Evolutionary conservation across 177 flowering plant genomes (phyloP).

Genomic region (Vitis hybrid): DNA sequence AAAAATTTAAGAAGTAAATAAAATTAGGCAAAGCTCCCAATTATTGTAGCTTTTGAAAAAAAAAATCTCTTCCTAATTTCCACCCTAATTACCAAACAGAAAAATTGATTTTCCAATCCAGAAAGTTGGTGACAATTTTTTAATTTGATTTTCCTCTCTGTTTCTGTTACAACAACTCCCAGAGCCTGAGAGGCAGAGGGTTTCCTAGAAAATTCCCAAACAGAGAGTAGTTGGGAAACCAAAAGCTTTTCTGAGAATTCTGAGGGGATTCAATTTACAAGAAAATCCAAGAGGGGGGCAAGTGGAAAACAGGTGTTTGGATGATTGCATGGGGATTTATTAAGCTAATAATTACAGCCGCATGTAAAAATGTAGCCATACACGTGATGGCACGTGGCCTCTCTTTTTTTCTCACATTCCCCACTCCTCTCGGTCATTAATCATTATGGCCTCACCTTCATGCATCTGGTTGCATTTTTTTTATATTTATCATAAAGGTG

Average conservation of each 20-base stretch:
- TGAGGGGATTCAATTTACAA: neutral
- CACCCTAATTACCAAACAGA: too few relatives aligned
- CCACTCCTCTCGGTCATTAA: neutral
- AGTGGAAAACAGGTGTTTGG: neutral
- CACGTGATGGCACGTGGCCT: conserved; percentile 23
- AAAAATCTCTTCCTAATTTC: too few relatives aligned
- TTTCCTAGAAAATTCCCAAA: neutral
- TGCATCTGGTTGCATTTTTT: neutral
- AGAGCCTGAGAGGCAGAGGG: too few relatives aligned
- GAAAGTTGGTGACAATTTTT: too few relatives aligned
- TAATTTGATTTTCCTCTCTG: neutral
- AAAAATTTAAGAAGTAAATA: too few relatives aligned
- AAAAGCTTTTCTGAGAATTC: neutral
- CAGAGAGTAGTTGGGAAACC: neutral
- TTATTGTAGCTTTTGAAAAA: too few relatives aligned
- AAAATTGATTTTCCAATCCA: too few relatives aligned
- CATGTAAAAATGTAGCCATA: neutral
- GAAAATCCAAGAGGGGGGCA: neutral
- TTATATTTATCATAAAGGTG: neutral
- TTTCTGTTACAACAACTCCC: neutral
- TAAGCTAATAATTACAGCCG: conserved; percentile 15
- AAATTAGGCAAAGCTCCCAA: too few relatives aligned
- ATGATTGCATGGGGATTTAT: conserved; percentile 18
- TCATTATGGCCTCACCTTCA: conserved; percentile 2
- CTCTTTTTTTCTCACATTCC: conserved; percentile 3